phyloP scores from a whole-genome alignment of 2,329 filamentous ascomycete genomes.

The Cephalotrichum gorgonifer region DNA sequence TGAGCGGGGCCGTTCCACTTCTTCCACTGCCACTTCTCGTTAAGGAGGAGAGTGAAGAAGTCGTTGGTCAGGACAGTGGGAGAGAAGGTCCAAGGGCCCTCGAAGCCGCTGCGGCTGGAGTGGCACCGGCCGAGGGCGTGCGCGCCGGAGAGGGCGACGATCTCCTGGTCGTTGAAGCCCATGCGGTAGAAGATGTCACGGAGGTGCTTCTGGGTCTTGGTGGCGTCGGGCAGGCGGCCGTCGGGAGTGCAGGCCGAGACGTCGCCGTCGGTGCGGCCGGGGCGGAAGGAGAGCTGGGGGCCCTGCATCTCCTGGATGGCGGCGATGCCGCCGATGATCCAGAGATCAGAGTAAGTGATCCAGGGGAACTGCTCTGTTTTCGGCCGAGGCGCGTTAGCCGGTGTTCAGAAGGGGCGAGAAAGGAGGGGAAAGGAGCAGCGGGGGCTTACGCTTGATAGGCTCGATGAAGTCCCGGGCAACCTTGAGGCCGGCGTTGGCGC shows the following conservation, averaged over 20 bases:
- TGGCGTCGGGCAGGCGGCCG: constrained; percentile 72
- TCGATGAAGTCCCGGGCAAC: constrained; percentile 85
- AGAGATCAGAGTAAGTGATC: constrained; percentile 94
- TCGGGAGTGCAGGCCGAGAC: constrained; percentile 82
- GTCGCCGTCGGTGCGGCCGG: constrained; percentile 74
- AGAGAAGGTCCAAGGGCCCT: constrained; percentile 86
- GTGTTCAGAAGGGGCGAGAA: neutral
- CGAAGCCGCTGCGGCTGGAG: constrained; percentile 75
- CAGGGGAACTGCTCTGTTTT: constrained; percentile 63
- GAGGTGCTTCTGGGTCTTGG: constrained; percentile 70
- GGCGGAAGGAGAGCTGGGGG: constrained; percentile 76
- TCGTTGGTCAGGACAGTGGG: constrained; percentile 91
- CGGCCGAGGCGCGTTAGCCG: neutral
- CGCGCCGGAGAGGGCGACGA: constrained; percentile 78
- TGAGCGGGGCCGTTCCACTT: constrained; percentile 88
- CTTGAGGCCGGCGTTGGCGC: constrained; percentile 85
- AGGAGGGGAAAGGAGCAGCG: neutral
- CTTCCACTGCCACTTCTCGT: constrained; percentile 87
- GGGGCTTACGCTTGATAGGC: constrained; percentile 72
- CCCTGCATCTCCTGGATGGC: constrained; percentile 95
- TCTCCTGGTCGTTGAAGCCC: constrained; percentile 96
- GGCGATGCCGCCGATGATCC: constrained; percentile 78
- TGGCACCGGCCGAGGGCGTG: constrained; percentile 88
- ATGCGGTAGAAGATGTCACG: constrained; percentile 91
- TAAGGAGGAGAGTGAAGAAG: constrained; percentile 77